Conservation (phyloP, 805 yeast genomes). For the Teunomyces tritomae region DNA sequence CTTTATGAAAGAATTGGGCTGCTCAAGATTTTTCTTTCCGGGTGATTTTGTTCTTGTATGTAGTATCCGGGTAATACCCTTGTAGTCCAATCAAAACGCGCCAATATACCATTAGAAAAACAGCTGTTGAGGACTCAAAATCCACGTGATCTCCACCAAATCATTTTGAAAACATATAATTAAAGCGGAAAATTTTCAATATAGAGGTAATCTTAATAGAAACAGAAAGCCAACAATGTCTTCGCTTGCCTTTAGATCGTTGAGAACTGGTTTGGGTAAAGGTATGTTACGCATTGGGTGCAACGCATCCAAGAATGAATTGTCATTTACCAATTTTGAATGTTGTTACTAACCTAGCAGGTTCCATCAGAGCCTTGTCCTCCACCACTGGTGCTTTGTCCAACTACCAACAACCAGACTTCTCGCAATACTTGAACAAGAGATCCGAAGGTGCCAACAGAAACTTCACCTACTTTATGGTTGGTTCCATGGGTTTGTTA, state of each 20-base stretch:
- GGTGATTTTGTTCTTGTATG: neutral
- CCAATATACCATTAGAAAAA: conserved; percentile 2
- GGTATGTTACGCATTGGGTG: conserved; percentile 23
- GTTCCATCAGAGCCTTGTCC: conserved; percentile 49
- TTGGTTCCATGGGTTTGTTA: conserved; percentile 89
- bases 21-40: neutral
- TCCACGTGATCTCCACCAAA: conserved; percentile 3
- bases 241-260: conserved; percentile 45
- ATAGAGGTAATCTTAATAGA: conserved; percentile 2
- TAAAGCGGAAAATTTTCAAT: conserved; percentile 3
- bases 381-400: conserved; percentile 57
- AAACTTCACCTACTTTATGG: conserved; percentile 93
- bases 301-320: neutral
- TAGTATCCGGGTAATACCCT: neutral
- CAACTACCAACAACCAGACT: conserved; percentile 89
- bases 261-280: conserved; percentile 41
- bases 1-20: neutral
- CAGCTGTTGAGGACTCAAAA: neutral
- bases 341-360: conserved; percentile 12
- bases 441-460: conserved; percentile 66
- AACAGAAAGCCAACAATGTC: conserved; percentile 21
- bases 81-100: neutral
- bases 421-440: conserved; percentile 74
- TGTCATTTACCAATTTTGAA: neutral
- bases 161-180: conserved; percentile 4